Conservation (phyloP, 2,329 filamentous ascomycete genomes). For the Allantophomopsis cytisporea region DNA sequence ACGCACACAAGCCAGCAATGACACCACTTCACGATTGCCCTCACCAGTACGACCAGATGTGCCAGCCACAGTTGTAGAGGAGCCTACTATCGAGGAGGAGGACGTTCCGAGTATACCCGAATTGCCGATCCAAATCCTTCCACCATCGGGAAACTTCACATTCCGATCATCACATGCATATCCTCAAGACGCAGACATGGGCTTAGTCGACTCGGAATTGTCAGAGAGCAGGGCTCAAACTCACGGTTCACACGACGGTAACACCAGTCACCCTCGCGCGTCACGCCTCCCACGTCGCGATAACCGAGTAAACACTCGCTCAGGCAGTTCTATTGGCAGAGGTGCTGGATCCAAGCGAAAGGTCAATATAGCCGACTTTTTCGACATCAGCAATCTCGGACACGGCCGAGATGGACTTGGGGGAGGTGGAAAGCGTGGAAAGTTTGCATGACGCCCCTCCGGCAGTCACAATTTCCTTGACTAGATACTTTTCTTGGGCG, state of each 20-base stretch:
- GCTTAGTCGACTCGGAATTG: slow-evolving; percentile 45
- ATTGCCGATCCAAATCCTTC: slow-evolving; percentile 21
- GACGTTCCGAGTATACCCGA: slow-evolving; percentile 8
- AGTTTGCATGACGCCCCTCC: slow-evolving; percentile 12
- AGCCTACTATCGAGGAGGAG: slow-evolving; percentile 2
- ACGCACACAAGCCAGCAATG: slow-evolving; percentile 29
- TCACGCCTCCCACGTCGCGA: slow-evolving; percentile 11
- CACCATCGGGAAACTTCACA: slow-evolving; percentile 49
- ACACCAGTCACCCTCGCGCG: slow-evolving; percentile 12
- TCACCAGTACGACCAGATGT: slow-evolving; percentile 23
- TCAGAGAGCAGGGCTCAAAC: slow-evolving; percentile 29
- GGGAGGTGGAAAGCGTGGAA: slow-evolving; percentile 18
- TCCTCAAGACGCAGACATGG: slow-evolving; percentile 41
- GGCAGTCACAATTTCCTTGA: too few relatives aligned
- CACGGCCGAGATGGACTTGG: slow-evolving; percentile 42
- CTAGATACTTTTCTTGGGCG: too few relatives aligned
- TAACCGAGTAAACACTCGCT: slow-evolving; percentile 9
- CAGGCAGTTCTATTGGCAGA: slow-evolving; percentile 30
- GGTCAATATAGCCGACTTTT: slow-evolving; percentile 62
- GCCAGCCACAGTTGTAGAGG: slow-evolving; percentile 11
- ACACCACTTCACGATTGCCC: slow-evolving; percentile 20
- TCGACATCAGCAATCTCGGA: slow-evolving; percentile 52
- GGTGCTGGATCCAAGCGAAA: slow-evolving; percentile 61
- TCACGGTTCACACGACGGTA: slow-evolving; percentile 11
- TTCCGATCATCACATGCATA: slow-evolving; percentile 53